Evolutionary conservation across 441 rosid genomes (phyloP), one percentile per base, ranked within the genome.

Genomic region (Gossypium trilobum): DNA sequence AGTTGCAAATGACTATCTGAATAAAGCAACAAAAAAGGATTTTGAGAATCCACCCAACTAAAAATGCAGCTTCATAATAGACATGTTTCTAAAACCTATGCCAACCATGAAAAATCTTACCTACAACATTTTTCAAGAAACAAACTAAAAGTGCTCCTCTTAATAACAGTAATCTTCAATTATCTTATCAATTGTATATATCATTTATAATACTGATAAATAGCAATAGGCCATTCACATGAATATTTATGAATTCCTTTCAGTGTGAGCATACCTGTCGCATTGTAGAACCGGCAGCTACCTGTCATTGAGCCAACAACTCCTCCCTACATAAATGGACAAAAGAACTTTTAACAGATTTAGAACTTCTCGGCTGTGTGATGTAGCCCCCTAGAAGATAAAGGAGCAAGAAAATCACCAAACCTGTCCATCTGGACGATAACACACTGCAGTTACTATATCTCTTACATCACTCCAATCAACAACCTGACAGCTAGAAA

Each of bases 391-490:
- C 50, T 42, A 48, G 51, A 5, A 9, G 31, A 61, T 11, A 4
- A 57, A 64, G 68, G 36, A 70, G 64, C 22, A 56, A 56, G 78
- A 64, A 77, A 72, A 54, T 25, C 42, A 25, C 20, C 72, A 72
- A 66, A 92, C 97, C 96, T 91, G 79, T 27, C 97, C 99, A 71
- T 86, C 85, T 4, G 99, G 98, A 16, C 84, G 88, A 73, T 88
- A 95, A 77, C 93, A 86, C 73, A 91, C 96, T 33, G 99, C 97
- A 61, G 97, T 93, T 39, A 95, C 89, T 27, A 95, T 87, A 66
- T 88, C 97, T 81, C 87, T 82, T 58, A 84, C 74, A 57, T 91
- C 88, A 2, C 88, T 87, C 92, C 93, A 95, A 48, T 91, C 96
- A 69, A 89, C 88, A 77, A 95, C 99, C 59, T 85, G 87, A 74